Conservation (phyloP, 257 asterid species). For the Scutellaria barbata region DNA sequence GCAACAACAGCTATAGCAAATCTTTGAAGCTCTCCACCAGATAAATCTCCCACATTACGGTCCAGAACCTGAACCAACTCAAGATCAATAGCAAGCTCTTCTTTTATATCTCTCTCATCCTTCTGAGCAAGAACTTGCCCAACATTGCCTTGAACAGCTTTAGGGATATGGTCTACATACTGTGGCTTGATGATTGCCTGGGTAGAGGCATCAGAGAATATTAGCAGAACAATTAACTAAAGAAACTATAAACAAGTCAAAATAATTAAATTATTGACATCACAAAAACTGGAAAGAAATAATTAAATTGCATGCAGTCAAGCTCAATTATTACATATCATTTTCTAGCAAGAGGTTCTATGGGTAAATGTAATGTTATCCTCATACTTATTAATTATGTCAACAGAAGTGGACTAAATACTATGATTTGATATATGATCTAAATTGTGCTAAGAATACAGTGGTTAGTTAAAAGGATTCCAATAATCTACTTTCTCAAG, state of each 20-base stretch:
- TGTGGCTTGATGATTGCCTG: constrained; percentile 99
- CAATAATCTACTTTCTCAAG: background rate
- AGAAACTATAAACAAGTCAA: background rate
- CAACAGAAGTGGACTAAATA: background rate
- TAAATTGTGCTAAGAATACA: background rate
- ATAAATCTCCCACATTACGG: constrained; percentile 94
- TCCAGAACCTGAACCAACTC: constrained; percentile 94
- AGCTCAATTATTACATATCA: constrained; percentile 3
- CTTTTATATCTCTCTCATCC: constrained; percentile 88
- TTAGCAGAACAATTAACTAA: constrained; percentile 6
- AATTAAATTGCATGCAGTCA: background rate
- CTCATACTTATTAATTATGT: background rate
- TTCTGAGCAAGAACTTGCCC: constrained; percentile 96
- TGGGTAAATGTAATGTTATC: background rate
- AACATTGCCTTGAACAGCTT: constrained; percentile 98
- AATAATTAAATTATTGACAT: constrained; percentile 2
- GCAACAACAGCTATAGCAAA: constrained; percentile 98
- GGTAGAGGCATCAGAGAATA: constrained; percentile 17
- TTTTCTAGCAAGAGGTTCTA: constrained; percentile 1
- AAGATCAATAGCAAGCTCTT: constrained; percentile 73
- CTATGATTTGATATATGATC: background rate
- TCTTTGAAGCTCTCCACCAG: constrained; percentile 99
- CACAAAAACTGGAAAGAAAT: background rate
- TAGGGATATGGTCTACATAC: constrained; percentile 97
- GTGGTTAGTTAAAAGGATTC: background rate